Conservation (phyloP, 305 asterid genomes). For the Fraxinus greggii region DNA sequence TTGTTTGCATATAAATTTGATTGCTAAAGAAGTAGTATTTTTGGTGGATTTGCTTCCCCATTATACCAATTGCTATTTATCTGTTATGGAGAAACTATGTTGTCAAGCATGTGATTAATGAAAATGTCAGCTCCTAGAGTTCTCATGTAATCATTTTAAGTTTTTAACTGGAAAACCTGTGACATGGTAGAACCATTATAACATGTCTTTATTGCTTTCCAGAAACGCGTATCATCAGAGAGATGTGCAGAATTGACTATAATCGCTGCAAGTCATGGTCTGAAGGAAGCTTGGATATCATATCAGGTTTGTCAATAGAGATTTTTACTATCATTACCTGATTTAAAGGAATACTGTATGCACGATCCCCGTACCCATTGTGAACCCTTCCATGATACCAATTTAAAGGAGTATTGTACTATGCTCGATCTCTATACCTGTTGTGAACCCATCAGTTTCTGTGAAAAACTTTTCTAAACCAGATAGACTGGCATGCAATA, state of each 20-base stretch:
- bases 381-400: not conserved
- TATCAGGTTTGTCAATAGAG: constrained; percentile 56
- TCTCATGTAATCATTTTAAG: not conserved
- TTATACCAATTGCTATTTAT: not conserved
- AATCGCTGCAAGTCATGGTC: constrained; percentile 89
- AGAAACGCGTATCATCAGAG: constrained; percentile 87
- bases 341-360: not conserved
- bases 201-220: constrained; percentile 19
- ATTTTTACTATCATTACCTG: not conserved
- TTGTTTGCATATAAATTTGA: not conserved
- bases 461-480: not conserved
- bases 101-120: not conserved
- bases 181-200: constrained; percentile 12
- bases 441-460: not conserved
- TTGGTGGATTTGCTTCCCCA: not conserved
- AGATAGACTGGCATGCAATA: not conserved
- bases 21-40: not conserved
- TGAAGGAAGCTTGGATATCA: constrained; percentile 98
- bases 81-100: not conserved
- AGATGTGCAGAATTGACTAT: constrained; percentile 93
- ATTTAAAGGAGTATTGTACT: not conserved
- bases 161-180: constrained; percentile 9
- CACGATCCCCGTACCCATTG: not conserved
- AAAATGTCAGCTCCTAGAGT: constrained; percentile 2
- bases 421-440: not conserved